A percentile compares a stretch with the other conserved stretches of the same genome.
These are phyloP conservation scores for Candida fluviatilis DNA, from an alignment of 805 yeast genomes.

Conservation along the genomic window DNA sequence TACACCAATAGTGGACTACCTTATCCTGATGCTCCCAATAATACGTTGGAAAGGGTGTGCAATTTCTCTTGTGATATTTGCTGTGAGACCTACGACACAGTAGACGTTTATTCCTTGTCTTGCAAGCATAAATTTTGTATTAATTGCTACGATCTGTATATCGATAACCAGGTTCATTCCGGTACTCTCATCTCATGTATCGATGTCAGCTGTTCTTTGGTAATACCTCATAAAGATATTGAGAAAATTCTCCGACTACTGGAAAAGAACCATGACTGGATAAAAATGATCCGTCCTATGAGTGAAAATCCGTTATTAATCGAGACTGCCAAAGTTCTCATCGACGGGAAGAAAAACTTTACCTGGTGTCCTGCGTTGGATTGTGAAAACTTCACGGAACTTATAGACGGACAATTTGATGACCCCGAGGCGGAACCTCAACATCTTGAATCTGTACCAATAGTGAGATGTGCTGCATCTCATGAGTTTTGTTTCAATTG, in stretches of 20 bases:
- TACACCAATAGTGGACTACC: constrained; percentile 26
- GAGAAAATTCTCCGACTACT: constrained; percentile 12
- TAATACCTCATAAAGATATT: constrained; percentile 41
- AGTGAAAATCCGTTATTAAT: constrained; percentile 28
- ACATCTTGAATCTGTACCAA: constrained; percentile 43
- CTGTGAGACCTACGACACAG: constrained; percentile 47
- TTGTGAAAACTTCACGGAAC: constrained; percentile 57
- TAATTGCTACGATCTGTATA: constrained; percentile 62
- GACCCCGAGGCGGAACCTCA: constrained; percentile 1
- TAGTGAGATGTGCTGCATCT: constrained; percentile 60
- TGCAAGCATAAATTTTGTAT: constrained; percentile 74
- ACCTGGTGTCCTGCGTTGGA: constrained; percentile 87
- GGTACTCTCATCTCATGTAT: constrained; percentile 63
- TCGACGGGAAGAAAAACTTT: constrained; percentile 45
- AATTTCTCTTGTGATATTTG: constrained; percentile 63
- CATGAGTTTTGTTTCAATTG: constrained; percentile 82
- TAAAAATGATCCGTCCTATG: constrained; percentile 6
- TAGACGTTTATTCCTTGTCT: constrained; percentile 44
- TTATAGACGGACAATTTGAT: constrained; percentile 11
- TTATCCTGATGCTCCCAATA: constrained; percentile 1
- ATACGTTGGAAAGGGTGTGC: constrained; percentile 8
- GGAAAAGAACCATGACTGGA: neutral
- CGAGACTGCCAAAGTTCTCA: constrained; percentile 45
- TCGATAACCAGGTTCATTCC: constrained; percentile 38
- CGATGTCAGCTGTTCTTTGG: constrained; percentile 46